Evolutionary conservation across 176 grass and related monocot species (phyloP).

Genomic region (Oryza glaberrima): DNA sequence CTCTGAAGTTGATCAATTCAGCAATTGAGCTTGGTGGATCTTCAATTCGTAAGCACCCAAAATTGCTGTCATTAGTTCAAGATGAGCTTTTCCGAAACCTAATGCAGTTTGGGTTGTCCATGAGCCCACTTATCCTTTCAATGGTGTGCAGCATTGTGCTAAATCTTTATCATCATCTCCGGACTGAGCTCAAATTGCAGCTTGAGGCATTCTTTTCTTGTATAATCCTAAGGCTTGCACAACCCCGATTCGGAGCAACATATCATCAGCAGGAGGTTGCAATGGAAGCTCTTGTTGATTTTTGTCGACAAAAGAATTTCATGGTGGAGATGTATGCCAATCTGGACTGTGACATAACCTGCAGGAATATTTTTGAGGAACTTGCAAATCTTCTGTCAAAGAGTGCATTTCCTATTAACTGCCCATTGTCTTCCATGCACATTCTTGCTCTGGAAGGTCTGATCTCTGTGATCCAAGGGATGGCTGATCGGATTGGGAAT

Average conservation of each 20-base stretch:
- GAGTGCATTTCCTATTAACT: constrained; percentile 97
- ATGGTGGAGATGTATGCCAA: constrained; percentile 99
- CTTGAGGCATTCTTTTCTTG: constrained; percentile 97
- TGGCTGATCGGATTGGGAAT: constrained; percentile 81
- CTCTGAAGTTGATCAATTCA: constrained; percentile 85
- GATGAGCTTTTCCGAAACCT: constrained; percentile 94
- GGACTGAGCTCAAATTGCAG: constrained; percentile 91
- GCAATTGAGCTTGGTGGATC: constrained; percentile 91
- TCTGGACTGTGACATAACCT: constrained; percentile 96
- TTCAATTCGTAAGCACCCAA: constrained; percentile 71
- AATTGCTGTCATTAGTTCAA: constrained; percentile 75
- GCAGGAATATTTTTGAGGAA: constrained; percentile 97
- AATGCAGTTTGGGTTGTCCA: constrained; percentile 92
- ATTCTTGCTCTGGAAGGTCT: constrained; percentile 91
- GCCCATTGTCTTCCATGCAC: constrained; percentile 90
- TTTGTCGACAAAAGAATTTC: constrained; percentile 84
- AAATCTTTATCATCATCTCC: constrained; percentile 96
- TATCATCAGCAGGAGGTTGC: constrained; percentile 96
- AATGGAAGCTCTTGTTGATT: constrained; percentile 97
- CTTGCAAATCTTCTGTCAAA: constrained; percentile 89
- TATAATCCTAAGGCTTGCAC: constrained; percentile 90
- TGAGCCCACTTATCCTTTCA: constrained; percentile 87
- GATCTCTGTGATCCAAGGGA: constrained; percentile 94
- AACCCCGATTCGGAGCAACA: constrained; percentile 82
- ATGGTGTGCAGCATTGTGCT: constrained; percentile 90